Conservation (phyloP, 495 filamentous ascomycete genomes). For the Talaromyces thailandensis region DNA sequence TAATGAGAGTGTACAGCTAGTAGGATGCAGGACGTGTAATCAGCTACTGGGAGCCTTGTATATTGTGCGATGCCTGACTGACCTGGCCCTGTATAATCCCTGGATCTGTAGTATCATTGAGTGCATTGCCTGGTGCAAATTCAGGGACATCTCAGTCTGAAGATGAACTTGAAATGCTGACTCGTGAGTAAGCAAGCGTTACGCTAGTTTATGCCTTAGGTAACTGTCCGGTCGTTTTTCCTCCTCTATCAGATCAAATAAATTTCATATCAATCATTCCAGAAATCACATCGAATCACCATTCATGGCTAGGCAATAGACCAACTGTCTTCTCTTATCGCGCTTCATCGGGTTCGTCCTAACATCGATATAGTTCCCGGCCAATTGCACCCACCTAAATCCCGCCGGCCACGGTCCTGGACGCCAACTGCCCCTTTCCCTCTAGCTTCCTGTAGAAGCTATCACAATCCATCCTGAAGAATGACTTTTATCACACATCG, state of each 20-base stretch:
- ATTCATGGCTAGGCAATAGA: background rate
- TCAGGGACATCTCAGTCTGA: background rate
- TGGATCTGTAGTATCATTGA: background rate
- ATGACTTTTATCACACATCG: background rate
- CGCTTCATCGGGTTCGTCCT: background rate
- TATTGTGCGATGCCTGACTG: background rate
- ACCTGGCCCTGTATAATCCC: background rate
- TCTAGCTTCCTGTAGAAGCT: background rate
- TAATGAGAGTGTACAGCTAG: background rate
- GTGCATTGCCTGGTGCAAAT: background rate
- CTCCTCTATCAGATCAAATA: background rate
- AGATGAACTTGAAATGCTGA: background rate
- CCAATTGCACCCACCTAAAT: background rate
- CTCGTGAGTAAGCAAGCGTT: background rate
- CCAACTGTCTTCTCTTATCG: background rate
- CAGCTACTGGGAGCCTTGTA: background rate
- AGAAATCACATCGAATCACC: too few relatives aligned
- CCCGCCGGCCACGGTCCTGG: background rate
- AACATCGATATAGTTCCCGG: background rate
- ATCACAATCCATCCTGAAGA: background rate
- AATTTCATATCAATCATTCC: background rate
- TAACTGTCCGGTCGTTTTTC: too few relatives aligned
- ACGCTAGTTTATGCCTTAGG: too few relatives aligned
- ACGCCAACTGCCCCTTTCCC: background rate
- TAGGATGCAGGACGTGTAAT: background rate